Percentiles rank a stretch among this genome's conserved stretches.
Conservation (phyloP, 2,329 filamentous ascomycete species). For the Cladosporium sp. region DNA sequence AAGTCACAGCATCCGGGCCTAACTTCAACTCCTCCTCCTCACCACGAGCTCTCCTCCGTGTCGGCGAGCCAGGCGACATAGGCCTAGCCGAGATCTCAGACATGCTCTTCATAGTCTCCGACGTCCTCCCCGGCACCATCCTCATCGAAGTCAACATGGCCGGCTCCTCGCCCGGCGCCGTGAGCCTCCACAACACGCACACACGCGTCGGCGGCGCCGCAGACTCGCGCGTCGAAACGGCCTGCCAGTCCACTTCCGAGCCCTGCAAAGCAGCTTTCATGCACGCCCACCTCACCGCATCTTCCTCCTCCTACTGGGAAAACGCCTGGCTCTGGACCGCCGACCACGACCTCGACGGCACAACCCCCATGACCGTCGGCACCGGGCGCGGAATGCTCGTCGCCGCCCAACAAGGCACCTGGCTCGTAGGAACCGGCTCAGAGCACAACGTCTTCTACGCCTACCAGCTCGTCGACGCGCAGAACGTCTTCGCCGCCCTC, state of each 20-base stretch:
- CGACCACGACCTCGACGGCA: slow-evolving; percentile 83
- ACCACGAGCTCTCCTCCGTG: slow-evolving; percentile 66
- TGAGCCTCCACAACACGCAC: slow-evolving; percentile 45
- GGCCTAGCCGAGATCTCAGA: slow-evolving; percentile 72
- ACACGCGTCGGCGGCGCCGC: slow-evolving; percentile 41
- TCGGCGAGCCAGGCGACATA: slow-evolving; percentile 64
- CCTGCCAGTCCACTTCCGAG: slow-evolving; percentile 44
- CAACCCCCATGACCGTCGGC: slow-evolving; percentile 74
- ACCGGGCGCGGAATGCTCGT: slow-evolving; percentile 85
- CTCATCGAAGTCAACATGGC: slow-evolving; percentile 56
- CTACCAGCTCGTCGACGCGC: slow-evolving; percentile 78
- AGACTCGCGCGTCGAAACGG: slow-evolving; percentile 35
- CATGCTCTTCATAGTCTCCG: slow-evolving; percentile 57
- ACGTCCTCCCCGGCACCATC: slow-evolving; percentile 48
- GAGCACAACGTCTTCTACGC: slow-evolving; percentile 67
- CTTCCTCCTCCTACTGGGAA: slow-evolving; percentile 72
- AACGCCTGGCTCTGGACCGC: slow-evolving; percentile 93
- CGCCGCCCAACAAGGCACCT: slow-evolving; percentile 63
- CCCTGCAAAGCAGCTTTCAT: slow-evolving; percentile 38
- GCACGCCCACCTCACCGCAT: slow-evolving; percentile 49
- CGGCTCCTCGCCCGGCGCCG: slow-evolving; percentile 49
- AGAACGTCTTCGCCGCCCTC: slow-evolving; percentile 77
- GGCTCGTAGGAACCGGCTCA: slow-evolving; percentile 67
- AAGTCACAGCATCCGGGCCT: slow-evolving; percentile 59
- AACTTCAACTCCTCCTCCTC: slow-evolving; percentile 59